Percentiles rank a stretch among this genome's conserved stretches.
These are phyloP conservation scores for Hibiscus mutabilis DNA, from an alignment of 345 rosid species.

Conservation along the genomic window DNA sequence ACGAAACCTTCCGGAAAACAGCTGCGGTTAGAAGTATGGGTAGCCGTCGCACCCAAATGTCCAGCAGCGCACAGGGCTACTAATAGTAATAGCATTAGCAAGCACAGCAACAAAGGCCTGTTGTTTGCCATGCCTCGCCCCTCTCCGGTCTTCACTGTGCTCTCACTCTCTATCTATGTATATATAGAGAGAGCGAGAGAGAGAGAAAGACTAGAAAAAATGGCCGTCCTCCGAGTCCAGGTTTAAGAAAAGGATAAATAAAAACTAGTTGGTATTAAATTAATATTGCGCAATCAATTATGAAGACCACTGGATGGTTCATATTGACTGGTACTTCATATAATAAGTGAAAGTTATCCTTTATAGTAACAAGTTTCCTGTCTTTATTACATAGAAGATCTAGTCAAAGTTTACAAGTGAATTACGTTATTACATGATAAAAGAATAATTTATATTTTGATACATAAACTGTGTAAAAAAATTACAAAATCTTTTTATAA, in stretches of 20 bases:
- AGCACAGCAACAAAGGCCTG: neutral
- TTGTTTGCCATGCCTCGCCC: neutral
- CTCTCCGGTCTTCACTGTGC: neutral
- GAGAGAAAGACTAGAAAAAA: neutral
- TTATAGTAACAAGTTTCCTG: too few relatives aligned
- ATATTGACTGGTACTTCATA: neutral
- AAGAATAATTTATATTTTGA: too few relatives aligned
- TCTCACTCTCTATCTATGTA: too few relatives aligned
- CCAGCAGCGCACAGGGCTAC: neutral
- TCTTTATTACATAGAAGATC: too few relatives aligned
- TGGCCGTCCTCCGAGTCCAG: too few relatives aligned
- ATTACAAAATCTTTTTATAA: too few relatives aligned
- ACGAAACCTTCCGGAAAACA: slow-evolving; percentile 31
- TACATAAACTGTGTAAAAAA: too few relatives aligned
- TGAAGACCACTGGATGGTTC: neutral
- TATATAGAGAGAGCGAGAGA: too few relatives aligned
- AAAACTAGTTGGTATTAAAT: neutral
- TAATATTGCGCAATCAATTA: neutral
- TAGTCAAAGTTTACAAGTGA: too few relatives aligned
- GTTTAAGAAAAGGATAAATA: too few relatives aligned
- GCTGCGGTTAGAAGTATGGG: slow-evolving; percentile 13
- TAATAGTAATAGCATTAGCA: neutral
- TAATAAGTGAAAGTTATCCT: too few relatives aligned
- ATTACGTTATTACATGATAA: too few relatives aligned
- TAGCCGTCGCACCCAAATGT: neutral